These are phyloP conservation scores for Botrytis cinerea DNA, from an alignment of 2,329 filamentous ascomycete genomes.

Conservation along the genomic window DNA sequence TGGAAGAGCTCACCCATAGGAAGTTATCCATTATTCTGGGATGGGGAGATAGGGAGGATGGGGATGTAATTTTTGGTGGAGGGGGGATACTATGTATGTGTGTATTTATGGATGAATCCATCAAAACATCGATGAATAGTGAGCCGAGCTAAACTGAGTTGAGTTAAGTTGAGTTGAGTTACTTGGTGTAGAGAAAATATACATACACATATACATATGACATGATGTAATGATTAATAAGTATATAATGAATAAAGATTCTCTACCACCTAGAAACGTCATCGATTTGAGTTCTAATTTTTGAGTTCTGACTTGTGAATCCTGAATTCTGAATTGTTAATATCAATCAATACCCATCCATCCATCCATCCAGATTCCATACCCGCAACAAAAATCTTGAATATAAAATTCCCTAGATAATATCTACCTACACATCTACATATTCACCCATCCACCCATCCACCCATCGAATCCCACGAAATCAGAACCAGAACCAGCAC, in stretches of 20 bases:
- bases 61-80: not conserved
- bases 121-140: not conserved
- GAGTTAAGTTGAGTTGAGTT: not conserved
- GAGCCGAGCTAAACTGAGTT: not conserved
- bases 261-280: not conserved
- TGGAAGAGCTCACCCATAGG: not conserved
- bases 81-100: too few species aligned
- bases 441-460: too few species aligned
- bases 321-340: too few species aligned
- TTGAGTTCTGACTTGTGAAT: too few species aligned
- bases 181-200: not conserved
- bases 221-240: not conserved
- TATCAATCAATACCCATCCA: too few species aligned
- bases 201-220: not conserved
- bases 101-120: not conserved
- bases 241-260: not conserved
- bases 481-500: too few species aligned
- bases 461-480: too few species aligned
- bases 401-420: too few species aligned
- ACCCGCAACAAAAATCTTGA: too few species aligned
- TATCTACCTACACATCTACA: too few species aligned
- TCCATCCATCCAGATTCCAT: too few species aligned
- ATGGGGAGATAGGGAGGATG: not conserved
- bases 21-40: not conserved
- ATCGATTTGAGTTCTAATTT: not conserved